Evolutionary conservation across 345 rosid species (phyloP).

Genomic region (Hypericum perforatum): DNA sequence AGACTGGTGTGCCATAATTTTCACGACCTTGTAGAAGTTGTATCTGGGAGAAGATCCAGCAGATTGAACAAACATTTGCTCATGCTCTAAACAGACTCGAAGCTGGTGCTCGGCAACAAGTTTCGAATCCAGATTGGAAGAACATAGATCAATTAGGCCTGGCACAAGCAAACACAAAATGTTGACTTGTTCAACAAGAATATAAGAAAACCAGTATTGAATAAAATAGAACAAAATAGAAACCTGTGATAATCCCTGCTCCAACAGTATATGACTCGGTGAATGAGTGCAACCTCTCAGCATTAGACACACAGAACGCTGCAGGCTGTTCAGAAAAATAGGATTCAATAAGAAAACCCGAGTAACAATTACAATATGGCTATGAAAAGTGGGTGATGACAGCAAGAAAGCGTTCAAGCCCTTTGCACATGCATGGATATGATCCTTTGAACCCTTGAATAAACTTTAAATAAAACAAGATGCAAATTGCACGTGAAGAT

Average conservation of each 20-base stretch:
- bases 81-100: constrained; percentile 58
- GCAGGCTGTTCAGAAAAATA: constrained; percentile 43
- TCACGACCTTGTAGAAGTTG: constrained; percentile 84
- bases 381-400: no score
- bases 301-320: constrained; percentile 36
- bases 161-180: constrained; percentile 16
- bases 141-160: constrained; percentile 54
- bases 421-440: no score
- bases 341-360: constrained; percentile 7
- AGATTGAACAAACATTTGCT: constrained; percentile 30
- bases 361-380: background rate
- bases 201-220: background rate
- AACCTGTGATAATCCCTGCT: constrained; percentile 63
- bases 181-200: background rate
- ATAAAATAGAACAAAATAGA: constrained; percentile 3
- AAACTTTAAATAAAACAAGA: no score
- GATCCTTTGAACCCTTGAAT: no score
- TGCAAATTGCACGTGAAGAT: no score
- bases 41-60: constrained; percentile 31
- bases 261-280: constrained; percentile 62
- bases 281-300: constrained; percentile 53
- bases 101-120: constrained; percentile 81
- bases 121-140: constrained; percentile 59
- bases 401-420: no score
- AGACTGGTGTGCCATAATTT: background rate